These are phyloP conservation scores for Isoetes taiwanensis DNA, from an alignment of 75 land plant species.

Conservation along the genomic window DNA sequence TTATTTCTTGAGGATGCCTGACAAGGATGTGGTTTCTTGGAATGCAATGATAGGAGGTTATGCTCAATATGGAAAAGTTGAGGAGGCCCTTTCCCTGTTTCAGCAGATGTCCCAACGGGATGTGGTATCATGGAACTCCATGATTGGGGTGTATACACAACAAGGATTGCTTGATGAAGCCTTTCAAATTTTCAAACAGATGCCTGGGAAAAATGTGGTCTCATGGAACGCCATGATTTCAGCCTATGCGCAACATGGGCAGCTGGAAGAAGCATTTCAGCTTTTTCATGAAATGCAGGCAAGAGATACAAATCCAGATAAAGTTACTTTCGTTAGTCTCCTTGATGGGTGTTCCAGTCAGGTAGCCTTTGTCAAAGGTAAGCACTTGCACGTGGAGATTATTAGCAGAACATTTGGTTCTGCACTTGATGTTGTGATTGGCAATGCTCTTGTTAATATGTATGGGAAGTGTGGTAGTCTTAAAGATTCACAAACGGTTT, in stretches of 20 bases:
- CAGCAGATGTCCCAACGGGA: background rate
- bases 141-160: background rate
- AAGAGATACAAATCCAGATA: background rate
- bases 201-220: background rate
- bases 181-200: no score
- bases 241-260: background rate
- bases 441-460: background rate
- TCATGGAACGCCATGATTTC: background rate
- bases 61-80: background rate
- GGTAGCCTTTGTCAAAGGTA: background rate
- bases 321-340: background rate
- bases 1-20: background rate
- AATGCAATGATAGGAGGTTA: background rate
- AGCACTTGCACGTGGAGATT: background rate
- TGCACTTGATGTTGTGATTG: background rate
- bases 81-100: background rate
- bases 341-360: background rate
- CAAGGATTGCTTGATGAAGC: background rate
- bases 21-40: background rate
- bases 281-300: background rate
- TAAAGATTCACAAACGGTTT: background rate
- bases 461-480: constrained; percentile 5
- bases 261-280: background rate
- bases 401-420: background rate
- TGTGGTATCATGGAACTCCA: background rate